A percentile compares a stretch with the other conserved stretches of the same genome.
Evolutionary conservation across 805 yeast species (phyloP).

Genomic region (Starmerella sirachaensis): DNA sequence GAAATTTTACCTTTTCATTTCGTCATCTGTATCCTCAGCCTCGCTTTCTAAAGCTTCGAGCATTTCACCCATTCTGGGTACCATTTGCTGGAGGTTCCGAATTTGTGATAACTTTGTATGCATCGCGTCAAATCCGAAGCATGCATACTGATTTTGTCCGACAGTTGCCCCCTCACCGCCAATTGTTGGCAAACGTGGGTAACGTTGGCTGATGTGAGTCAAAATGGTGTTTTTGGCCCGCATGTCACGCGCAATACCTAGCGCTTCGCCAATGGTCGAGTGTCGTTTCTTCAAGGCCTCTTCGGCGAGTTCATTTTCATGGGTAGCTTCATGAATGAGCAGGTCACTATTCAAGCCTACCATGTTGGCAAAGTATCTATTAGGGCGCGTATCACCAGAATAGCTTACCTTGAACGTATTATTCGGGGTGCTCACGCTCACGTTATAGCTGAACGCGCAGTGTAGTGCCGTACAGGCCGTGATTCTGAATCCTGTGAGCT

Average conservation of each 20-base stretch:
- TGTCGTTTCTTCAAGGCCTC: conserved; percentile 80
- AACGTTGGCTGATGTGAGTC: conserved; percentile 90
- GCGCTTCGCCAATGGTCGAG: conserved; percentile 80
- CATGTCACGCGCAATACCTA: conserved; percentile 60
- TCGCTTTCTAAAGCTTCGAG: conserved; percentile 16
- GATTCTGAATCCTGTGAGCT: conserved; percentile 1
- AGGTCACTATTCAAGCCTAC: conserved; percentile 60
- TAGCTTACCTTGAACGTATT: conserved; percentile 57
- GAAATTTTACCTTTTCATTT: neutral
- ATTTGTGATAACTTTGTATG: conserved; percentile 37
- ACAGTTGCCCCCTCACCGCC: conserved; percentile 9
- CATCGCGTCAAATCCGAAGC: conserved; percentile 58
- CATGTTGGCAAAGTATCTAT: conserved; percentile 40
- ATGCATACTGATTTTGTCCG: conserved; percentile 25
- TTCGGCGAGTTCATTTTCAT: conserved; percentile 61
- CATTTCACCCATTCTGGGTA: conserved; percentile 19
- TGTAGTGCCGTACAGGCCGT: conserved; percentile 68
- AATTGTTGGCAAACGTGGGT: conserved; percentile 42
- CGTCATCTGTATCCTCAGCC: neutral
- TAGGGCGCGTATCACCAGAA: conserved; percentile 94
- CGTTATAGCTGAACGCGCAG: conserved; percentile 70
- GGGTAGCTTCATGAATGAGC: conserved; percentile 85
- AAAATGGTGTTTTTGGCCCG: conserved; percentile 54
- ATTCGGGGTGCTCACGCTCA: conserved; percentile 35
- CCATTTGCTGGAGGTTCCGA: conserved; percentile 25